Percentiles rank a stretch among this genome's conserved stretches.
Conservation (phyloP, 441 rosid genomes). For the Gossypium trilobum region DNA sequence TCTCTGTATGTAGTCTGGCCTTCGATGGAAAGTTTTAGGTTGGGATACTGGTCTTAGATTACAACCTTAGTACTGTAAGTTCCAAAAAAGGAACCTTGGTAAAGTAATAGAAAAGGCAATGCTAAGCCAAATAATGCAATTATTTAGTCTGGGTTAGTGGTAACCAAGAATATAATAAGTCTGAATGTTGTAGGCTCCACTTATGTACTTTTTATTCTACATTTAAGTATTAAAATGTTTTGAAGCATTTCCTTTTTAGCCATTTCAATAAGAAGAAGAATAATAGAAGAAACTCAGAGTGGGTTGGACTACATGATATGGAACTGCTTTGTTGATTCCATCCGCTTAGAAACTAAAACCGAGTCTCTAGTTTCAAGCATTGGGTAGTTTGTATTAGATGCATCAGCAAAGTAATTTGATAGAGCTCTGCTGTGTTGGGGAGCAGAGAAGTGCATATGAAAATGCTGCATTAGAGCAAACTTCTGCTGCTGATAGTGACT, state of each 20-base stretch:
- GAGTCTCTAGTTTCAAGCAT: conserved; percentile 1
- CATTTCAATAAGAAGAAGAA: not conserved
- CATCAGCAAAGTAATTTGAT: not conserved
- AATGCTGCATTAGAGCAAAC: not conserved
- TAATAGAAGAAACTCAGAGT: not conserved
- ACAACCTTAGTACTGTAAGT: not conserved
- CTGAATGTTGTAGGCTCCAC: not conserved
- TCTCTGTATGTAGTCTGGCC: not conserved
- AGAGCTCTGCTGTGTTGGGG: not conserved
- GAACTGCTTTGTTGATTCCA: not conserved
- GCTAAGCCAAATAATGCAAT: not conserved
- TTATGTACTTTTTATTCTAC: not conserved
- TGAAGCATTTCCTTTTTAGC: not conserved
- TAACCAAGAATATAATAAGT: not conserved
- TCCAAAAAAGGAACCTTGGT: not conserved
- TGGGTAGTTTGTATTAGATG: not conserved
- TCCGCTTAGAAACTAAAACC: not conserved
- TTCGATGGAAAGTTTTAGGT: not conserved
- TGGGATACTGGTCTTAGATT: not conserved
- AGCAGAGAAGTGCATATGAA: not conserved
- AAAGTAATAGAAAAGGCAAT: not conserved
- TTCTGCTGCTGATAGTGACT: not conserved
- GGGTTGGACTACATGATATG: not conserved
- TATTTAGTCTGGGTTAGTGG: not conserved
- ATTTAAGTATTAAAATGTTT: not conserved